Evolutionary conservation across 805 yeast genomes (phyloP).

Genomic region (Lipomyces spencermartinsiae): DNA sequence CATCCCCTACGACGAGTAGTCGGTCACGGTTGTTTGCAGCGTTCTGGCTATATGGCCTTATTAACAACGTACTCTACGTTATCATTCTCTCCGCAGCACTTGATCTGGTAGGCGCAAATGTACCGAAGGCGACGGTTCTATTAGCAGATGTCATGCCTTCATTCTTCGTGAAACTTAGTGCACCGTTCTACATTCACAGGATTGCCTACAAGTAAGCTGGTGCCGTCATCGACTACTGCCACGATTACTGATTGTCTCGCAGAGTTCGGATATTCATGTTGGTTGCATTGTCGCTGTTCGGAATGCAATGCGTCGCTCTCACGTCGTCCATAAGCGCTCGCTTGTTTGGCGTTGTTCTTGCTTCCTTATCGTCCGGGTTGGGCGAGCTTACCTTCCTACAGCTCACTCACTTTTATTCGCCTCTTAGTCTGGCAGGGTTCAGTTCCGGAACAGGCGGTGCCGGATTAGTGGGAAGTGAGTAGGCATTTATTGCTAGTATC

Average conservation of each 20-base stretch:
- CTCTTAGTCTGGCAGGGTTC: constrained; percentile 71
- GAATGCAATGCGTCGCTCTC: constrained; percentile 74
- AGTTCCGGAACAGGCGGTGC: constrained; percentile 97
- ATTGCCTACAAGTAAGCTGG: constrained; percentile 56
- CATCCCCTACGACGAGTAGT: background rate
- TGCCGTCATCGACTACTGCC: background rate
- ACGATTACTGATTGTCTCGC: background rate
- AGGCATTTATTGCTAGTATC: constrained; percentile 9
- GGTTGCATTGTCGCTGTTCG: constrained; percentile 65
- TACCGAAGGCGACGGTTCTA: constrained; percentile 85
- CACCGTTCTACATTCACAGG: constrained; percentile 79
- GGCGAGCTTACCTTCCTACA: constrained; percentile 92
- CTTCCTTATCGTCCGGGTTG: constrained; percentile 83
- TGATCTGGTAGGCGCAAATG: constrained; percentile 80
- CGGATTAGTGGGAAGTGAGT: constrained; percentile 75
- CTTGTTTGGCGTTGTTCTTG: constrained; percentile 74
- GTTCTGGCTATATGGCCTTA: constrained; percentile 65
- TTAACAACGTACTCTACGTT: constrained; percentile 88
- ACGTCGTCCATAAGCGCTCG: constrained; percentile 50
- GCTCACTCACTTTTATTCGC: constrained; percentile 75
- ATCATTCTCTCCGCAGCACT: constrained; percentile 91
- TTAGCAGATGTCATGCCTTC: constrained; percentile 89
- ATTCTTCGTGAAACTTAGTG: constrained; percentile 67
- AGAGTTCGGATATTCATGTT: constrained; percentile 57
- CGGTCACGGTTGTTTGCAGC: constrained; percentile 29